A percentile compares a stretch with the other conserved stretches of the same genome.
Conservation (phyloP, 2,329 filamentous ascomycete genomes). For the Botrytis squamosa region DNA sequence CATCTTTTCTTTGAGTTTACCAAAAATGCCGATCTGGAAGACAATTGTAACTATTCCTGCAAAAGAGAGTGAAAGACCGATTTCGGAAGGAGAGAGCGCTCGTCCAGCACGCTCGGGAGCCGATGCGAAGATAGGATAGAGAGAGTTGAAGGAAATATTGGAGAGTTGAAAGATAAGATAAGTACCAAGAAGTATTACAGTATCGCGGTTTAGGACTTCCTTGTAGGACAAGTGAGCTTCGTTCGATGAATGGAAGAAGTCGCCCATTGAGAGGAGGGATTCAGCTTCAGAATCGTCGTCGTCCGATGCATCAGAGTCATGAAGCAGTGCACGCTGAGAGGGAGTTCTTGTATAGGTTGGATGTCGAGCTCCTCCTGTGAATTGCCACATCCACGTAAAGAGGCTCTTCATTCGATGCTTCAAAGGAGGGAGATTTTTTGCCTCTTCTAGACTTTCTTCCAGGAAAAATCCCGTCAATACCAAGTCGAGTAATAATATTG, state of each 20-base stretch:
- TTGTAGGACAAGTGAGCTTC: constrained; percentile 51
- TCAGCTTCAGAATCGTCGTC: constrained; percentile 41
- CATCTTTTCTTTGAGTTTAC: constrained; percentile 70
- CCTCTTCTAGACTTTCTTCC: constrained; percentile 78
- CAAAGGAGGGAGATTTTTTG: constrained; percentile 59
- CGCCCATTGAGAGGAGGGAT: constrained; percentile 35
- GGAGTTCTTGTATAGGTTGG: constrained; percentile 56
- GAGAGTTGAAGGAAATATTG: constrained; percentile 91
- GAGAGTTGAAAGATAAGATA: constrained; percentile 92
- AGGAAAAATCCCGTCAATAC: constrained; percentile 75
- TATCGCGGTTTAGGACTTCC: constrained; percentile 74
- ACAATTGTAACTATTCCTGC: constrained; percentile 82
- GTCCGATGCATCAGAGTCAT: constrained; percentile 45
- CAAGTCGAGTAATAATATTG: constrained; percentile 69
- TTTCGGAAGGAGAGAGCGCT: constrained; percentile 70
- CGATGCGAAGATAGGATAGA: constrained; percentile 91
- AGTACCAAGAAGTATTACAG: constrained; percentile 74
- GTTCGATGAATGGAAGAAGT: constrained; percentile 44
- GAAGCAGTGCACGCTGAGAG: constrained; percentile 36
- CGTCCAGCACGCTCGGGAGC: constrained; percentile 74
- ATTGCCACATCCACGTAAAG: constrained; percentile 70
- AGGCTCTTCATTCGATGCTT: constrained; percentile 56
- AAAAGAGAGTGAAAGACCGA: constrained; percentile 81
- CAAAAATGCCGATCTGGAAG: constrained; percentile 86
- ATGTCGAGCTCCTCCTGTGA: constrained; percentile 53